Base-by-base conservation (phyloP, 768 basidiomycete species). In the Dendrothele bispora region DNA sequence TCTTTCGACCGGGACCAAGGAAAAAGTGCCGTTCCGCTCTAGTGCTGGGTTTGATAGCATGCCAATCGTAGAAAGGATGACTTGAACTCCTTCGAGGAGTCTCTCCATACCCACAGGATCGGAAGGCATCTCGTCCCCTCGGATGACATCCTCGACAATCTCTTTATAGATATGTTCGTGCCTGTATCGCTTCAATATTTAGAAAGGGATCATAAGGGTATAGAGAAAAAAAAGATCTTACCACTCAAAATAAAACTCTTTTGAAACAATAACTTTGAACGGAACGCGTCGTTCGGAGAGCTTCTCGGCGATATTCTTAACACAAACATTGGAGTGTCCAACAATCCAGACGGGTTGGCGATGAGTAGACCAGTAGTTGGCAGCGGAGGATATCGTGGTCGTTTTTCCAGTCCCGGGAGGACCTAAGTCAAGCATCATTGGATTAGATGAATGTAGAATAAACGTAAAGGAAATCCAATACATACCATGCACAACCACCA, bases 341-440 rank as follows among this genome's bases (percentile, higher is more conserved):
- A 73, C 62, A 25, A 77, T 70, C 71, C 73, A 75, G 0, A 63
- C 59, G 2, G 63, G 51, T 8, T 7, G 48, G 29, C 10, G 18
- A 21, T 18, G 18, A n/a, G n/a, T n/a, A n/a, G 5, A 58, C 57
- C 72, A 74, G 75, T 4, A 54, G 5, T 65, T 48, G 3, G 71
- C 67, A 1, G 74, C 71, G 1, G 72, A 72, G 2, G 75, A 62
- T 36, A 80, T 81, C 1, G 75, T 75, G 0, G 71, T 70, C 5
- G 79, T 81, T 53, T 81, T 81, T 3, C 79, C 78, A 3, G 79
- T 78, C 2, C 75, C 77, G 8, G 77, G 77, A 17, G 77, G 75
- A 5, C 76, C 77, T n/a, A n/a, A n/a, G n/a, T n/a, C n/a, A n/a
- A 11, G 25, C 4, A 12, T 17, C 5, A 36, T 18, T 7, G 39